Base-by-base conservation (phyloP, 2,329 filamentous ascomycete genomes). In the Lojkania enalia region DNA sequence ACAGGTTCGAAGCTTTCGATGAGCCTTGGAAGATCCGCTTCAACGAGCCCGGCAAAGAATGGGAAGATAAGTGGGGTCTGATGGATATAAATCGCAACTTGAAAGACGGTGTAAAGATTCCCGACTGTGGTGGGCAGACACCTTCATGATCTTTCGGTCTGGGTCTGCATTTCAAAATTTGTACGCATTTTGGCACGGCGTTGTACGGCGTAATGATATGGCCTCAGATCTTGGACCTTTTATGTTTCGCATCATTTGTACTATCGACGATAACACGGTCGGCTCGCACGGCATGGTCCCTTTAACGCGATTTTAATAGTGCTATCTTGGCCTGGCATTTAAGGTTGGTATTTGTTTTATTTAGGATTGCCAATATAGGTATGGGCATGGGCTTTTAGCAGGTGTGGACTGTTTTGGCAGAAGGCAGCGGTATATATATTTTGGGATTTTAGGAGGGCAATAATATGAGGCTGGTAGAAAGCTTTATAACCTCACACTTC, bases 1-100 rank as follows among this genome's bases (percentile, higher is more conserved):
- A 20, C 48, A 83, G 82, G 83, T 96, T 97, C 67, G 88, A 91
- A 65, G 90, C 90, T 7, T 97, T 96, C 66, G 92, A 97, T 66
- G 92, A 97, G 77, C 90, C 90, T 2, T 97, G 92, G 92, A 96
- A 97, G 74, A 76, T 86, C 43, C 63, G 70, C 14, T 96, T 84
- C 73, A 86, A 96, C 67, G 76, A 75, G 30, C 55, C 71, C 71
- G 45, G 62, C 33, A 64, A 92, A 73, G 78, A 87, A 40, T 96
- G 91, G 91, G 92, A 97, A 74, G 89, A 95, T 66, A 87, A 96
- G 67, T 96, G 92, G 92, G 92, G 94, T 7, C 73, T 97, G 12
- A 85, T 97, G 83, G 89, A 95, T 58, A 80, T 89, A 3, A 79
- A 90, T 61, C 83, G 92, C 45, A 89, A 91, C 25, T 74, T 97